Conservation (phyloP, 2,329 filamentous ascomycete species). For the Botrytis galanthina region DNA sequence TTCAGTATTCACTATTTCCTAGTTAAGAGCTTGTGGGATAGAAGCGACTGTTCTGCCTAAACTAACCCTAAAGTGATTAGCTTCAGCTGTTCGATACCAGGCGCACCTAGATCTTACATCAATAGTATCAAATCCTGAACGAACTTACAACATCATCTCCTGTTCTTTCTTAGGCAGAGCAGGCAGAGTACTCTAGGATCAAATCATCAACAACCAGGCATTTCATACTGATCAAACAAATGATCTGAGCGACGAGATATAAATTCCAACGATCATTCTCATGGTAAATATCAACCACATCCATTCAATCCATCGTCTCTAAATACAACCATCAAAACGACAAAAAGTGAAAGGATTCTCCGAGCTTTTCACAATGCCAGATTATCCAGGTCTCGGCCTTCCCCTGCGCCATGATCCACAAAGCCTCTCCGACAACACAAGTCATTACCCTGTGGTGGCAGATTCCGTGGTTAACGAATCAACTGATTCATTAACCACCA, state of each 20-base stretch:
- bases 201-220: too few species aligned
- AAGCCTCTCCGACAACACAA: background rate
- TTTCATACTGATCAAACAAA: background rate
- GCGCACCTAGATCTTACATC: background rate
- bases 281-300: too few species aligned
- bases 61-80: background rate
- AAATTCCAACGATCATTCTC: background rate
- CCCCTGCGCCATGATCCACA: background rate
- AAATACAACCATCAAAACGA: background rate
- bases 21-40: background rate
- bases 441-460: too few species aligned
- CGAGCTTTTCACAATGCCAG: background rate
- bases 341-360: background rate
- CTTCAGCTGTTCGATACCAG: background rate
- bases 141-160: too few species aligned
- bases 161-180: background rate
- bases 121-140: background rate
- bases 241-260: background rate
- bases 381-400: slow-evolving; percentile 9
- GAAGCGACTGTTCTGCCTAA: background rate
- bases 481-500: too few species aligned
- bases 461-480: too few species aligned
- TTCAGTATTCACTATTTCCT: background rate
- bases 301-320: background rate
- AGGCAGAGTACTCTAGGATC: background rate